Evolutionary conservation across 2,329 filamentous ascomycete genomes (phyloP).

Genomic region (Penicillium sp.): DNA sequence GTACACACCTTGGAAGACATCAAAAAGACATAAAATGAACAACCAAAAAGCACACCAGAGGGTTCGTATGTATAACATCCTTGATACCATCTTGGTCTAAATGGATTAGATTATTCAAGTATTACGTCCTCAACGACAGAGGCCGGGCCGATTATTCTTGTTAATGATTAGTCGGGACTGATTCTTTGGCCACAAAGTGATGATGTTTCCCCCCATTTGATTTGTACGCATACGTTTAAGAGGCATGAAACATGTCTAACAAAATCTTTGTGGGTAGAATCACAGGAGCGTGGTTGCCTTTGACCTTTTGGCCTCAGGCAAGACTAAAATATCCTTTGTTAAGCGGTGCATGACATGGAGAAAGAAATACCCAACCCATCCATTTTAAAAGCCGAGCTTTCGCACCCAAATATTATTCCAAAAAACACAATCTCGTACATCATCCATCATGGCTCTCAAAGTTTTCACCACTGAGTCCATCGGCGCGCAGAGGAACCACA

Average conservation of each 20-base stretch:
- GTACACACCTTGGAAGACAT: no score
- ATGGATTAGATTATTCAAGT: no score
- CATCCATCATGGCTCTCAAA: constrained; percentile 9
- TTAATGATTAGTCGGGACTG: background rate
- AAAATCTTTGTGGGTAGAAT: background rate
- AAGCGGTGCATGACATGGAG: background rate
- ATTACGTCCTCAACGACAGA: no score
- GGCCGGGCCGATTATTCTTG: no score
- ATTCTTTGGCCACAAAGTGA: background rate
- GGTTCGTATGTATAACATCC: no score
- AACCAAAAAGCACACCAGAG: no score
- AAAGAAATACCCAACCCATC: background rate
- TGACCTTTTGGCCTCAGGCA: background rate
- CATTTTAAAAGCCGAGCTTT: background rate
- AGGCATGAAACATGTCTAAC: background rate
- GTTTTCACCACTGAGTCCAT: constrained; percentile 19
- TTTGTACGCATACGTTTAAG: background rate
- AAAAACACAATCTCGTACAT: background rate
- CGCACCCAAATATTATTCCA: background rate
- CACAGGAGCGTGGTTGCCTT: background rate
- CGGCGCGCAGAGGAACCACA: constrained; percentile 16
- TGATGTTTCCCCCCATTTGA: background rate
- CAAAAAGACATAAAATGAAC: no score
- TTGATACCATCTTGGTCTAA: no score
- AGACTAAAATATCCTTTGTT: background rate